phyloP scores from a whole-genome alignment of 768 basidiomycete genomes.

The Mycena albidolilacea region DNA sequence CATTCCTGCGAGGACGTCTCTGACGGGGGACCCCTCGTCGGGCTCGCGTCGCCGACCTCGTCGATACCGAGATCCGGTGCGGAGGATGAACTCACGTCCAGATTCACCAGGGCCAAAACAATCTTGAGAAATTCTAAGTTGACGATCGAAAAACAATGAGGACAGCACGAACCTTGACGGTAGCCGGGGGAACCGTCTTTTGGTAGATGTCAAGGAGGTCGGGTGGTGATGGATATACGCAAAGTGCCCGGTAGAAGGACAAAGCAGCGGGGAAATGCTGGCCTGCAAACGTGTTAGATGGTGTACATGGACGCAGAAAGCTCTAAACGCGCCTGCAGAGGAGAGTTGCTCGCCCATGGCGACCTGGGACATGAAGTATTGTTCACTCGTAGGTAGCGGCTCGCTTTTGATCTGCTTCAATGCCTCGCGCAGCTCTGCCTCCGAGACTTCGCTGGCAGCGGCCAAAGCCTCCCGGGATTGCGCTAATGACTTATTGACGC shows the following conservation, averaged over 20 bases:
- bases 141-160: background rate
- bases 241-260: conserved; percentile 93
- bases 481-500: conserved; percentile 77
- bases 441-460: conserved; percentile 52
- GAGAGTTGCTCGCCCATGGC: conserved; percentile 89
- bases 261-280: conserved; percentile 87
- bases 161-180: conserved; percentile 76
- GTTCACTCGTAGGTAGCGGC: conserved; percentile 78
- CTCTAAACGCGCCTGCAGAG: conserved; percentile 70
- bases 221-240: conserved; percentile 94
- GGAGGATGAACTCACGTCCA: conserved; percentile 87
- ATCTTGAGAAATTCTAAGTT: conserved; percentile 54
- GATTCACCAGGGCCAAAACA: conserved; percentile 87
- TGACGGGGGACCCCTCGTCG: conserved; percentile 78
- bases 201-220: conserved; percentile 97
- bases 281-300: conserved; percentile 62
- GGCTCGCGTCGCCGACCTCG: conserved; percentile 70
- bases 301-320: conserved; percentile 3
- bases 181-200: conserved; percentile 85
- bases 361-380: conserved; percentile 93
- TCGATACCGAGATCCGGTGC: conserved; percentile 57
- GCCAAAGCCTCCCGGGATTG: conserved; percentile 62
- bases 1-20: conserved; percentile 93
- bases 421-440: conserved; percentile 73
- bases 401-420: conserved; percentile 80